phyloP scores from a whole-genome alignment of 2,329 filamentous ascomycete species.

The Fusarium mundagurra region DNA sequence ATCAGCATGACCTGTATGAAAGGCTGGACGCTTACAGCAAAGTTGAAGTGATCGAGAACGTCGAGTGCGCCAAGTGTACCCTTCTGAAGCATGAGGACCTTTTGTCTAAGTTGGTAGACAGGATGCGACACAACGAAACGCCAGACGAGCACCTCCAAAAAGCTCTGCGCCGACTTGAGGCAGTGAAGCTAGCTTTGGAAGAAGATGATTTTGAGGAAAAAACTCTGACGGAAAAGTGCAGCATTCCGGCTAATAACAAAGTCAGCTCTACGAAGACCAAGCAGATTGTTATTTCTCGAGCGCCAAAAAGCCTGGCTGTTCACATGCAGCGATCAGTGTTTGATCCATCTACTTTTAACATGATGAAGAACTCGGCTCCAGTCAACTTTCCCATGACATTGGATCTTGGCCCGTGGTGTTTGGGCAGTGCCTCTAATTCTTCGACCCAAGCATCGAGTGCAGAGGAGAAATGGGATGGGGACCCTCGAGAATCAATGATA shows the following conservation, averaged over 20 bases:
- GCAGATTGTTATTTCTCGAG: slow-evolving; percentile 84
- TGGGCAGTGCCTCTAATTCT: slow-evolving; percentile 64
- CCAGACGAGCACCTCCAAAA: slow-evolving; percentile 63
- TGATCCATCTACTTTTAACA: slow-evolving; percentile 80
- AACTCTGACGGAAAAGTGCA: slow-evolving; percentile 70
- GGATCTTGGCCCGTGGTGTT: slow-evolving; percentile 85
- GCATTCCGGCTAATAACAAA: slow-evolving; percentile 72
- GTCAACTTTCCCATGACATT: slow-evolving; percentile 80
- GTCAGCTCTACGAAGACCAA: slow-evolving; percentile 86
- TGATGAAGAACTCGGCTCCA: slow-evolving; percentile 84
- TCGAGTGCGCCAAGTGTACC: slow-evolving; percentile 93
- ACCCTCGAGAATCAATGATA: slow-evolving; percentile 79
- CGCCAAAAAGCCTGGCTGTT: slow-evolving; percentile 82
- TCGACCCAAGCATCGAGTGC: neutral
- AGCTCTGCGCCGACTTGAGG: slow-evolving; percentile 65
- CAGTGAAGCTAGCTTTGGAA: slow-evolving; percentile 76
- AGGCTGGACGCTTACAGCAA: slow-evolving; percentile 86
- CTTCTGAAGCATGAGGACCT: slow-evolving; percentile 67
- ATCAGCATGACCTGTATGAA: slow-evolving; percentile 76
- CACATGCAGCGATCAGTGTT: slow-evolving; percentile 95
- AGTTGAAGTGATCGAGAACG: slow-evolving; percentile 86
- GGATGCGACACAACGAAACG: slow-evolving; percentile 46
- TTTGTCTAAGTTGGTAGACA: slow-evolving; percentile 58
- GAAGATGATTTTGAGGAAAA: slow-evolving; percentile 82
- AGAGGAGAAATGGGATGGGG: slow-evolving; percentile 75